A percentile compares a stretch with the other conserved stretches of the same genome.
Evolutionary conservation across 2,329 filamentous ascomycete genomes (phyloP).

Genomic region (Tolypocladium cylindrosporum): DNA sequence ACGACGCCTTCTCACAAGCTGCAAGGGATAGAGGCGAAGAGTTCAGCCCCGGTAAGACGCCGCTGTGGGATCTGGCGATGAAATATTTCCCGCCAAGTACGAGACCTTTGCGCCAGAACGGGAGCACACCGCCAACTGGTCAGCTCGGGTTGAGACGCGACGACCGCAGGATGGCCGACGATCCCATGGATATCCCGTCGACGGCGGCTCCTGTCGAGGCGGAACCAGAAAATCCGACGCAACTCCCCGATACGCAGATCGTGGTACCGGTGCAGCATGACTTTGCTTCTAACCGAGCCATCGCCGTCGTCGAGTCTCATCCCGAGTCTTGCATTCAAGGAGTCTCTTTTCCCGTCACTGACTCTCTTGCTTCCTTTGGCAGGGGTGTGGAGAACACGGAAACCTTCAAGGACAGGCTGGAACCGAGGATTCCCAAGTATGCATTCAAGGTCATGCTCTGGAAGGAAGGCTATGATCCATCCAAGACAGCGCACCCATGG

Average conservation of each 20-base stretch:
- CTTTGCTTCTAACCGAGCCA: slow-evolving; percentile 27
- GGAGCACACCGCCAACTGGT: not conserved
- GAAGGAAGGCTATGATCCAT: slow-evolving; percentile 55
- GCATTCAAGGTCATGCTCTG: slow-evolving; percentile 72
- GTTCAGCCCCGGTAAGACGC: slow-evolving; percentile 41
- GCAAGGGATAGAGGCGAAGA: slow-evolving; percentile 39
- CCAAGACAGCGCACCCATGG: slow-evolving; percentile 42
- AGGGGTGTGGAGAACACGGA: slow-evolving; percentile 59
- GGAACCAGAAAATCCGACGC: slow-evolving; percentile 23
- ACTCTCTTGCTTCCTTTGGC: slow-evolving; percentile 67
- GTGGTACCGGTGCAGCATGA: slow-evolving; percentile 23
- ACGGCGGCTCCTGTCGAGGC: slow-evolving; percentile 17
- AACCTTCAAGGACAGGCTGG: slow-evolving; percentile 49
- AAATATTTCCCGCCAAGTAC: slow-evolving; percentile 43
- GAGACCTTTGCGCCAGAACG: slow-evolving; percentile 5
- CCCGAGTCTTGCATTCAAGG: slow-evolving; percentile 53
- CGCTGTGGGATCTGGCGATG: slow-evolving; percentile 47
- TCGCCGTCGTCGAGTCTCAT: slow-evolving; percentile 59
- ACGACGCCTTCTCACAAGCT: slow-evolving; percentile 43
- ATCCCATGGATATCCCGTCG: slow-evolving; percentile 16
- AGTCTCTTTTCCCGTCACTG: slow-evolving; percentile 55
- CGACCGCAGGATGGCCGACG: slow-evolving; percentile 14
- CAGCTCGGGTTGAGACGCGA: slow-evolving; percentile 12
- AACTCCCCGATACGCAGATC: slow-evolving; percentile 24
- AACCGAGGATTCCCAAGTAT: slow-evolving; percentile 69